Base-by-base conservation (phyloP, 2,329 filamentous ascomycete species). In the Beauveria brongniartii region DNA sequence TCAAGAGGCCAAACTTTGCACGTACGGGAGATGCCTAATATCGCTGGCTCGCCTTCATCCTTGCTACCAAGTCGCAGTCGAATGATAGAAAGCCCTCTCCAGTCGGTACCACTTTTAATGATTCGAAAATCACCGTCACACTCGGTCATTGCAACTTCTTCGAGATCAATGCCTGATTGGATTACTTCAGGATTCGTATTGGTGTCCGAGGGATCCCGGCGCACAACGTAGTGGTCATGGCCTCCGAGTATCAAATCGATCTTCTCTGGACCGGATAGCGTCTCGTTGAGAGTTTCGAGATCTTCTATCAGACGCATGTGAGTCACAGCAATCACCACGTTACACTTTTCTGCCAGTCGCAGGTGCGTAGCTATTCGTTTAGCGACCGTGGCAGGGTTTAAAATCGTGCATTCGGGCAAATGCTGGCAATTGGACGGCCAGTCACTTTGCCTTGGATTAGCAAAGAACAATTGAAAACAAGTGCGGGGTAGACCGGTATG, bases 191-290 rank as follows among this genome's bases (percentile, higher is more conserved):
- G 60, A 37, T 65, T 54, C 1, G 56, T 24, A 44, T 64, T 61
- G 1, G 60, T 63, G 61, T 67, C 65, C 10, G 62, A 61, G 10
- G 46, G 59, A 50, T 62, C 64, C 4, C 67, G 61, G n/a, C 64
- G 64, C 2, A 67, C 46, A 24, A 68, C 61, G 4, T 68, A 55
- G 59, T 69, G 67, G 28, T 69, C 67, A 55, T 69, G 67, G 3
- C 67, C 67, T 1, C 67, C 67, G 0, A 68, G 64, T 1, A 69
- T 48, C 55, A 69, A 52, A 52, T 69, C 67, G 20, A 69, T 63
- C 40, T 52, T 62, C 41, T 59, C 61, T 5, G 63, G 50, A 2
- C 65, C 67, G 9, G 28, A 14, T 10, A 40, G n/a, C 10, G 66
- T 65, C 2, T 59, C 63, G 53, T 64, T 50, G 59, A 55, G 44